A percentile compares a stretch with the other conserved stretches of the same genome.
Conservation (phyloP, 2,329 filamentous ascomycete genomes). For the Eutypella sp. region DNA sequence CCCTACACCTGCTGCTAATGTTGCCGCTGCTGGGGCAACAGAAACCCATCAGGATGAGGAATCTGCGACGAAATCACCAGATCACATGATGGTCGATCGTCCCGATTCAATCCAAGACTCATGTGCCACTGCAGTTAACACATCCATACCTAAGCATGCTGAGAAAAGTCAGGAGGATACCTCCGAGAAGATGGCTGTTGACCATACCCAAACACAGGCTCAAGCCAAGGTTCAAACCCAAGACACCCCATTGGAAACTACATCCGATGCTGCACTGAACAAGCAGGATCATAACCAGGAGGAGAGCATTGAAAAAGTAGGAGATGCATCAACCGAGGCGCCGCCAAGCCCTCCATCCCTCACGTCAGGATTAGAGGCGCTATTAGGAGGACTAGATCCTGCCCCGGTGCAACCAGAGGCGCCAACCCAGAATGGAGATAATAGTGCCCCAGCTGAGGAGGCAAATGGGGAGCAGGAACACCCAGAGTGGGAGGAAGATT, state of each 20-base stretch:
- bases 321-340: slow-evolving; percentile 10
- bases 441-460: slow-evolving; percentile 8
- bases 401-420: slow-evolving; percentile 11
- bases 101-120: not conserved
- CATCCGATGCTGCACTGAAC: slow-evolving; percentile 4
- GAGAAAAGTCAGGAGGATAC: not conserved
- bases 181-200: slow-evolving; percentile 9
- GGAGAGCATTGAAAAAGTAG: not conserved
- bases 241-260: not conserved
- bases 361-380: slow-evolving; percentile 27
- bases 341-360: slow-evolving; percentile 28
- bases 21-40: too few species aligned
- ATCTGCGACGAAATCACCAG: slow-evolving; percentile 1
- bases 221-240: too few species aligned
- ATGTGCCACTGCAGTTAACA: not conserved
- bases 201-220: too few species aligned
- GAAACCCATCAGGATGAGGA: slow-evolving; percentile 1
- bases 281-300: slow-evolving; percentile 5
- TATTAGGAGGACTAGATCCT: slow-evolving; percentile 25
- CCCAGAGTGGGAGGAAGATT: slow-evolving; percentile 82
- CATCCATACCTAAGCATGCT: not conserved
- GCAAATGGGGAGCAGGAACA: slow-evolving; percentile 28
- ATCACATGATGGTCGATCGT: slow-evolving; percentile 11
- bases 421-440: slow-evolving; percentile 10
- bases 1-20: not conserved